Conservation (phyloP, 73 alveolate species). For the Paramecium tetraurelia region DNA sequence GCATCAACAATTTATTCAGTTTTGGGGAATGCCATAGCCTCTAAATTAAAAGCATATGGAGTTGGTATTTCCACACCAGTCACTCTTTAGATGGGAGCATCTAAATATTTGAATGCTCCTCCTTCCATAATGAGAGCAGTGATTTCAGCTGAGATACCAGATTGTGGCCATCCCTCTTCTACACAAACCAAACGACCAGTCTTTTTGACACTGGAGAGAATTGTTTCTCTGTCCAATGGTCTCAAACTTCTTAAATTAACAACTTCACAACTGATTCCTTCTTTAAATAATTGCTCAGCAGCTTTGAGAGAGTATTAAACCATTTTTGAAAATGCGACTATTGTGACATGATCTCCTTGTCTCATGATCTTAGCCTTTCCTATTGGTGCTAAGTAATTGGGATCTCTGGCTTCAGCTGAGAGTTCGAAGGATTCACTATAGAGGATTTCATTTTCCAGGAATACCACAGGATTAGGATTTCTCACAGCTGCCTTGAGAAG, state of each 20-base stretch:
- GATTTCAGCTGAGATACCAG: slow-evolving; percentile 89
- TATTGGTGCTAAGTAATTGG: slow-evolving; percentile 78
- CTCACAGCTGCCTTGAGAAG: slow-evolving; percentile 86
- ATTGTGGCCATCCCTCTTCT: slow-evolving; percentile 95
- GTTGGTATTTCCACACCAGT: slow-evolving; percentile 88
- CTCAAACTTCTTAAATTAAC: slow-evolving; percentile 77
- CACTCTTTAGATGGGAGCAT: slow-evolving; percentile 86
- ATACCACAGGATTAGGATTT: slow-evolving; percentile 86
- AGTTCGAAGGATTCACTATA: slow-evolving; percentile 74
- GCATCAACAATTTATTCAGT: slow-evolving; percentile 75
- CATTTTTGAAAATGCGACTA: slow-evolving; percentile 81
- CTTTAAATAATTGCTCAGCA: slow-evolving; percentile 72
- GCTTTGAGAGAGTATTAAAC: slow-evolving; percentile 79
- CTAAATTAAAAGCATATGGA: slow-evolving; percentile 84
- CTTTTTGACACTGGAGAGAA: slow-evolving; percentile 80
- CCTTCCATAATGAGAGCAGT: slow-evolving; percentile 84
- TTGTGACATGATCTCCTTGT: slow-evolving; percentile 83
- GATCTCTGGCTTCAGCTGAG: slow-evolving; percentile 73
- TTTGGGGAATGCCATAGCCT: slow-evolving; percentile 77
- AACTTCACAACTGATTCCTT: slow-evolving; percentile 80
- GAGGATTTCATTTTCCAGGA: slow-evolving; percentile 87
- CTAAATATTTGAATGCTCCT: slow-evolving; percentile 84
- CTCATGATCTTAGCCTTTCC: slow-evolving; percentile 83
- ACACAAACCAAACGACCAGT: slow-evolving; percentile 85
- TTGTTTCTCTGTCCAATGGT: slow-evolving; percentile 80